Evolutionary conservation across 176 grass and related monocot species (phyloP), one percentile per base, ranked within the genome.

Genomic region (Raddia distichophylla): DNA sequence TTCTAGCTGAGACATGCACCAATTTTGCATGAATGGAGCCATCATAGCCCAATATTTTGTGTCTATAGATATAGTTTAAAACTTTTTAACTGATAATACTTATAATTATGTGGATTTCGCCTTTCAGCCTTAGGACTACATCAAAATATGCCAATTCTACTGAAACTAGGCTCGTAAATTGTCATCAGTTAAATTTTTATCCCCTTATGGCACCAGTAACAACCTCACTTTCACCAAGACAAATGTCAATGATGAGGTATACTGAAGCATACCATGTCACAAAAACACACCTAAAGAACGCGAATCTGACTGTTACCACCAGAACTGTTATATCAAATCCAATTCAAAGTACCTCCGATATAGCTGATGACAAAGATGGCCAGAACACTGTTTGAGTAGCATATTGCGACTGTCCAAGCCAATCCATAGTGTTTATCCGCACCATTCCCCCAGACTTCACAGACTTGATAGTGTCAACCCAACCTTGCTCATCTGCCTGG

Each of bases 381-480:
- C 90, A 98, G 80, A 84, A 93, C 35, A 98, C 81, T 78, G 85
- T 93, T 78, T 85, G 63, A 57, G 80, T 68, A 57, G 86, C n/a
- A 73, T 81, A 95, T n/a, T 95, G 78, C 2, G 95, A 98, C 73
- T 98, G 88, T 48, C 90, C 90, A 61, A 98, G 90, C 92, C 95
- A 98, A 79, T 94, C 92, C 95, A 98, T 94, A 27, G 95, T 98
- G 78, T 67, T 94, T 73, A 98, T 89, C 59, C 92, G 64, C 22
- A 98, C 75, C 60, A 75, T 84, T 69, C 90, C 92, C 75, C 90
- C 86, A 42, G 71, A 51, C 50, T 75, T 82, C 7, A 95, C 95
- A n/a, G 95, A 98, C 74, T 93, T 93, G 45, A 98, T 93, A 48
- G 92, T 93, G 76, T 93, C 90, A 3, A 95, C 84, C 95, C 95